Evolutionary conservation across 805 yeast species (phyloP), one percentile per base, ranked within the genome.

Genomic region (Monosporozyma servazzii): DNA sequence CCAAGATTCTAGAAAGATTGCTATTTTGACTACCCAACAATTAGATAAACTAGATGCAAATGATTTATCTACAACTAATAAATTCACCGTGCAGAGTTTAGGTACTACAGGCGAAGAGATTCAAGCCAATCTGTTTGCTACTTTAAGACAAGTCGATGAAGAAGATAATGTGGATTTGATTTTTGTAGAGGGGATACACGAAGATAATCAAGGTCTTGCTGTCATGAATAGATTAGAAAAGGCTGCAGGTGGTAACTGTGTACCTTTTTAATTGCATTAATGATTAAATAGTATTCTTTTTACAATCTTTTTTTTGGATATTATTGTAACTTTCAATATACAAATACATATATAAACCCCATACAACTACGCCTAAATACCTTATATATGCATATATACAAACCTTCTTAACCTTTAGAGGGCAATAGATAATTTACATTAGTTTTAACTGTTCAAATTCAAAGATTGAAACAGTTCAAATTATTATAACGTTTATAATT

Each of bases 151-250:
- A 43, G 82, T 87, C 15, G 99, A 93, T 64, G 84, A 79, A 50
- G 56, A 67, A 21, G 77, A 75, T 1, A 60, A 62, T 2, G 89
- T 81, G 2, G 88, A 85, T 54, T 57, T 80, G 37, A 88, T 93
- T 9, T 73, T 93, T 47, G 89, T 90, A 0, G 97, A 90, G 65
- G 95, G 95, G 0, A 79, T 89, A 7, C 79, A 73, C 27, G 89
- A 86, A 56, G 69, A 73, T 1, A 76, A 84, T 49, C 93, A 89
- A 62, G 99, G 99, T 0, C 73, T 90, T 51, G 99, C 99, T 0
- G 84, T 93, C 37, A 91, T 93, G 96, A 93, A 93, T 65, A 71
- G 99, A 58, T 71, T 91, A 31, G 48, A 48, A 45, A 57, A 57
- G 33, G 61, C 59, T 17, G 57, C 60, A 1, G 60, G 53, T 21